A percentile compares a stretch with the other conserved stretches of the same genome.
phyloP scores from a whole-genome alignment of 306 rosid species.

The Elaeagnus macrophylla region DNA sequence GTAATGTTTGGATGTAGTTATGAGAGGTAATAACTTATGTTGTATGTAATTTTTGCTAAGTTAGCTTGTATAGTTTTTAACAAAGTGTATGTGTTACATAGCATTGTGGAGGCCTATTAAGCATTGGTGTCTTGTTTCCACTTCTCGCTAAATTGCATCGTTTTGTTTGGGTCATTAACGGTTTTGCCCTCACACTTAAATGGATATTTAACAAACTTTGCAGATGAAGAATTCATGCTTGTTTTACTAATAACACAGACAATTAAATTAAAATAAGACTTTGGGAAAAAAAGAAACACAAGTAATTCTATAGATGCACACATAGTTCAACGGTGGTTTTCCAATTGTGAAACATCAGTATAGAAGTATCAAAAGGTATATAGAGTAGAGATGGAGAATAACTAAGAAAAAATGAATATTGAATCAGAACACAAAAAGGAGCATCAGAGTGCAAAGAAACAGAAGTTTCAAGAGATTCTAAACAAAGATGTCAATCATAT shows the following conservation, averaged over 20 bases:
- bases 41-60: too few relatives aligned
- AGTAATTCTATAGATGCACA: background rate
- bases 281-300: background rate
- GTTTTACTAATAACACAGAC: slow-evolving; percentile 27
- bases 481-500: background rate
- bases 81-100: too few relatives aligned
- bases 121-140: too few relatives aligned
- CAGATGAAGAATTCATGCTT: slow-evolving; percentile 58
- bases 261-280: slow-evolving; percentile 13
- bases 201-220: slow-evolving; percentile 61
- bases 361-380: background rate
- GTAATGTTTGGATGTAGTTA: too few relatives aligned
- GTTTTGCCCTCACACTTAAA: too few relatives aligned
- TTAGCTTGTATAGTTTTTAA: too few relatives aligned
- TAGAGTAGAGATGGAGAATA: background rate
- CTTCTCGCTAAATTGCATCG: too few relatives aligned
- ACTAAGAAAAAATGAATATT: background rate
- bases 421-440: too few relatives aligned
- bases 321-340: too few relatives aligned
- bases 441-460: background rate
- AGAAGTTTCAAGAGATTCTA: background rate
- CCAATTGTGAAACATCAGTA: background rate
- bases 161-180: too few relatives aligned
- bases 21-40: too few relatives aligned
- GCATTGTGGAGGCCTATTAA: too few relatives aligned